These are phyloP conservation scores for Saccharomyces pastorianus DNA, from an alignment of 1,139 yeast genomes.

Conservation along the genomic window DNA sequence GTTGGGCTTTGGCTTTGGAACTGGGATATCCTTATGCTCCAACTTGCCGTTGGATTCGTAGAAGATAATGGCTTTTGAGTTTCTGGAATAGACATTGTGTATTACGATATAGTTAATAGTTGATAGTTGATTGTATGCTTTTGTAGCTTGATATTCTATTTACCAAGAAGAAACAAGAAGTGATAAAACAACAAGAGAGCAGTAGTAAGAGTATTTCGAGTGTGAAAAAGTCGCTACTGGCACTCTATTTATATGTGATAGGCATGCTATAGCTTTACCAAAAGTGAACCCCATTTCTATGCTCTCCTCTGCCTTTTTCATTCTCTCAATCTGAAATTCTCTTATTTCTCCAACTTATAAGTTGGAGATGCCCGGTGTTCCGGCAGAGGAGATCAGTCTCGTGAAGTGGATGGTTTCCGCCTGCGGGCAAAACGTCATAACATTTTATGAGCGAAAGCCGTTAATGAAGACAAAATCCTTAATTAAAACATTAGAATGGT, in stretches of 20 bases:
- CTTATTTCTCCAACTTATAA: neutral
- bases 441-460: neutral
- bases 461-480: neutral
- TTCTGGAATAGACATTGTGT: conserved; percentile 28
- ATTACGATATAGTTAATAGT: neutral
- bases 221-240: neutral
- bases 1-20: conserved; percentile 50
- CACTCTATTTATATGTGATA: neutral
- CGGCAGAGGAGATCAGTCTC: neutral
- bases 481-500: neutral
- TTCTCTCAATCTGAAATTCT: neutral
- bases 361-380: conserved; percentile 1
- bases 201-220: neutral
- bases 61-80: conserved; percentile 43
- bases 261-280: neutral
- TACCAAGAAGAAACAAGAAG: neutral
- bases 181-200: neutral
- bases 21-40: conserved; percentile 47
- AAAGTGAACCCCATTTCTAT: neutral
- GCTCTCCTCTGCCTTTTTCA: neutral
- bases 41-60: conserved; percentile 42
- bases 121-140: neutral
- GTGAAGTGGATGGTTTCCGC: neutral
- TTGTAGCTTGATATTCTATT: neutral
- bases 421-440: neutral